Percentiles rank a stretch among this genome's conserved stretches.
phyloP scores from a whole-genome alignment of 2,329 filamentous ascomycete species.

The Trichoderma sp. region DNA sequence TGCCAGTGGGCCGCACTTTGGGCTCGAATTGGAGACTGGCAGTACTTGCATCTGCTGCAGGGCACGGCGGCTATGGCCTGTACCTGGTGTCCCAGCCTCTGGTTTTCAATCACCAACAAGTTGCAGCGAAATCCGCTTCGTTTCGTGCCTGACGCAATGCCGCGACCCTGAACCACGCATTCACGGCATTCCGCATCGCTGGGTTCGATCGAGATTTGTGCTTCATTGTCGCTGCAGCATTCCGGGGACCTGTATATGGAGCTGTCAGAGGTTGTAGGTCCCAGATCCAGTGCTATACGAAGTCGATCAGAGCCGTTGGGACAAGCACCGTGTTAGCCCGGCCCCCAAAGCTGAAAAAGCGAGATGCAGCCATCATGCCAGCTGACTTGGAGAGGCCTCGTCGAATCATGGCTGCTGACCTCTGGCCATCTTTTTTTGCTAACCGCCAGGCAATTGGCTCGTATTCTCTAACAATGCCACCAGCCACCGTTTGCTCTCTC shows the following conservation, averaged over 20 bases:
- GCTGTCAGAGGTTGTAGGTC: background rate
- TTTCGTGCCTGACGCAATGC: background rate
- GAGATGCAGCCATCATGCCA: background rate
- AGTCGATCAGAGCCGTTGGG: background rate
- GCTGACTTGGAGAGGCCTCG: background rate
- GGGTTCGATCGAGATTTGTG: background rate
- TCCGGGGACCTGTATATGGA: background rate
- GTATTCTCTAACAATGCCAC: background rate
- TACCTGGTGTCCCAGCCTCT: conserved; percentile 1
- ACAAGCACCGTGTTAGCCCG: background rate
- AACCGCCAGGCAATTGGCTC: conserved; percentile 10
- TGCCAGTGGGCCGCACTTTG: background rate
- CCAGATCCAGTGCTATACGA: background rate
- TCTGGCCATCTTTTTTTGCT: background rate
- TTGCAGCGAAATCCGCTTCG: background rate
- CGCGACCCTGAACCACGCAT: background rate
- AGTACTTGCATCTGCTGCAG: background rate
- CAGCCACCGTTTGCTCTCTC: background rate
- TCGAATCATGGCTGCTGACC: conserved; percentile 2
- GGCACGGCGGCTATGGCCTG: background rate
- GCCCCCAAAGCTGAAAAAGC: conserved; percentile 4
- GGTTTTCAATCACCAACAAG: background rate
- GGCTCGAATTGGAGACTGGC: background rate
- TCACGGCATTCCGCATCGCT: conserved; percentile 1
- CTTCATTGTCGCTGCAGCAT: background rate